A percentile compares a stretch with the other conserved stretches of the same genome.
phyloP scores from a whole-genome alignment of 2,329 filamentous ascomycete species.

The Colletotrichum gigasporum region DNA sequence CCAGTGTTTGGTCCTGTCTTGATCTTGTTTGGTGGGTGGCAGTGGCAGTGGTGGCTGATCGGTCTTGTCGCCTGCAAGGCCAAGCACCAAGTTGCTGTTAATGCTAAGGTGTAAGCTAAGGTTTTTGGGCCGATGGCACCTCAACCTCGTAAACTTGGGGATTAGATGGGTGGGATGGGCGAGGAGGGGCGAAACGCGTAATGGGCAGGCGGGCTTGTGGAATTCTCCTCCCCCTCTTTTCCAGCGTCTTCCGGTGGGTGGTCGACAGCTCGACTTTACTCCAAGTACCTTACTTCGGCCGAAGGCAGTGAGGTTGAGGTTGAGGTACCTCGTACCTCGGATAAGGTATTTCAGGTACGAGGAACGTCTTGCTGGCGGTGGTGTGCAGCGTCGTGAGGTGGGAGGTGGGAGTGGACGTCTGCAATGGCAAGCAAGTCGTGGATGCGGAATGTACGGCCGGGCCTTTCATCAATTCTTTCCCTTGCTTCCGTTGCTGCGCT shows the following conservation, averaged over 20 bases:
- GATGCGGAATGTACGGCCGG: slow-evolving; percentile 9
- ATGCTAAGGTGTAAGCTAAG: slow-evolving; percentile 13
- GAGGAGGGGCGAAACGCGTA: slow-evolving; percentile 33
- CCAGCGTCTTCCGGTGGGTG: no score
- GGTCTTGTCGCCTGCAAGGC: slow-evolving; percentile 16
- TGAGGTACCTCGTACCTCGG: no score
- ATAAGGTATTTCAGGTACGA: neutral
- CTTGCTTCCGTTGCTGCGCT: neutral
- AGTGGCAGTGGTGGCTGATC: slow-evolving; percentile 13
- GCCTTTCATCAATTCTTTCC: neutral
- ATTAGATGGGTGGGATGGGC: slow-evolving; percentile 23
- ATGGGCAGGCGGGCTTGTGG: slow-evolving; percentile 19
- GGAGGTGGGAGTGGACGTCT: neutral
- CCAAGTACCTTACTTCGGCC: no score
- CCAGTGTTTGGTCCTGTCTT: neutral
- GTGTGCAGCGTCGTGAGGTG: neutral
- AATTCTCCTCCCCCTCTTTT: slow-evolving; percentile 2
- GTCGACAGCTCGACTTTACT: no score
- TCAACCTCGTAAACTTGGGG: slow-evolving; percentile 5
- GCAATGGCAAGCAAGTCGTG: neutral
- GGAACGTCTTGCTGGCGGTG: neutral
- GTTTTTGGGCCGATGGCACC: slow-evolving; percentile 24
- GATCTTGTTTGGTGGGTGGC: neutral
- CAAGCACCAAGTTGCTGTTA: no score
- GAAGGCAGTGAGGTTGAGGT: no score